Evolutionary conservation across 495 filamentous ascomycete species (phyloP), one percentile per base, ranked within the genome.

Genomic region (Amorphotheca resinae): DNA sequence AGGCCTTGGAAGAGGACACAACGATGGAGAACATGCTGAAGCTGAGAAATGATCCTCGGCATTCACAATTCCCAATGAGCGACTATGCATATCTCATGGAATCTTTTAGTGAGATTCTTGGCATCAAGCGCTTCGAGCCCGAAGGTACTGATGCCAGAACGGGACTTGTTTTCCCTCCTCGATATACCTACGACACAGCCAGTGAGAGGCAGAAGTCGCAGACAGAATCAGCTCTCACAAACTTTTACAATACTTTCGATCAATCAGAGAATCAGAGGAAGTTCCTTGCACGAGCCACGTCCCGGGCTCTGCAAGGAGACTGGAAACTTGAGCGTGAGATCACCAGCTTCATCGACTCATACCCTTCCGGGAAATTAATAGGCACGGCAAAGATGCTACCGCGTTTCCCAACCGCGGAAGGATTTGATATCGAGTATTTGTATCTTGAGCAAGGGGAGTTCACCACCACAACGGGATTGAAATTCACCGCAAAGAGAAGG

Each of bases 1-100:
- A 53, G 21, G 40, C 45, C 2, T 22, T 56, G 0, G 49, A 18
- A 6, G 45, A 53, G n/a, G 71, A 73, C 42, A 56, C 49, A 9
- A 67, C 61, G 1, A 63, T 73, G 41, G 49, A 63, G 18, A 51
- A 59, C 2, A 70, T 66, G 6, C 41, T 76, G 15, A 41, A 42
- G 5, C 59, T 73, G 0, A 62, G 70, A 17, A 49, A 54, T 11
- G 48, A 58, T 9, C 46, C 60, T 47, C 2, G 58, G 53, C 32
- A 60, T 41, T 60, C 75, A 0, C 82, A 88, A 48, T 89, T 82
- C 45, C 84, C 83, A 18, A 84, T 87, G 74, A 76, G 74, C 16
- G 87, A 93, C 57, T 89, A 89, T 57, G 58, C 82, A 12, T 86
- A 77, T 37, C 59, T 87, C 2, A 80, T 93, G 73, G 80, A 88